phyloP scores from a whole-genome alignment of 1,284 basidiomycete species.

The Bjerkandera adusta region DNA sequence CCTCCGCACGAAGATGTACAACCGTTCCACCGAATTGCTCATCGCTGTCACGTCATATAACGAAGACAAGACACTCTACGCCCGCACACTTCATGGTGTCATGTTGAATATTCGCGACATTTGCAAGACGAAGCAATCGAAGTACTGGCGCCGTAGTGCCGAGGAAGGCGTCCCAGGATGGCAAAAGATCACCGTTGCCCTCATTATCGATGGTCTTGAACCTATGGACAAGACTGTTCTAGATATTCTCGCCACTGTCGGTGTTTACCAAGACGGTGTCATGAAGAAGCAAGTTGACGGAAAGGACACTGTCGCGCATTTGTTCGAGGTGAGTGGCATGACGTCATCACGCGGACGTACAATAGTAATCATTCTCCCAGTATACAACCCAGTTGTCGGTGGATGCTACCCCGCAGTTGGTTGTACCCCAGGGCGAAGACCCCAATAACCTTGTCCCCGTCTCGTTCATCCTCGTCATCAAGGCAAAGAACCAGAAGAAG shows the following conservation, averaged over 20 bases:
- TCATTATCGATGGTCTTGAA: conserved; percentile 93
- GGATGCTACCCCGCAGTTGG: conserved; percentile 84
- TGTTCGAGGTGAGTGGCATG: conserved; percentile 71
- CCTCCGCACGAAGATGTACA: conserved; percentile 82
- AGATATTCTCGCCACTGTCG: conserved; percentile 85
- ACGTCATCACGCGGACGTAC: neutral
- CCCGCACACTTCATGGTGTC: conserved; percentile 90
- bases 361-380: conserved; percentile 34
- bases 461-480: conserved; percentile 92
- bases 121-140: conserved; percentile 94
- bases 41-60: conserved; percentile 92
- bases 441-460: conserved; percentile 93
- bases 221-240: conserved; percentile 95
- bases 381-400: conserved; percentile 93
- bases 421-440: conserved; percentile 87
- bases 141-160: conserved; percentile 84
- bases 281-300: conserved; percentile 96
- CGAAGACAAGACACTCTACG: conserved; percentile 92
- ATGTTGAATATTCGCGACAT: conserved; percentile 99
- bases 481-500: conserved; percentile 98
- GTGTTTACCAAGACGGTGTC: conserved; percentile 91
- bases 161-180: conserved; percentile 89
- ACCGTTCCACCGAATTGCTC: conserved; percentile 89
- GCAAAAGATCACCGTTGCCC: conserved; percentile 91
- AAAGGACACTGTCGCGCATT: conserved; percentile 89